Evolutionary conservation across 1,284 basidiomycete genomes (phyloP).

Genomic region (Moesziomyces sp.): DNA sequence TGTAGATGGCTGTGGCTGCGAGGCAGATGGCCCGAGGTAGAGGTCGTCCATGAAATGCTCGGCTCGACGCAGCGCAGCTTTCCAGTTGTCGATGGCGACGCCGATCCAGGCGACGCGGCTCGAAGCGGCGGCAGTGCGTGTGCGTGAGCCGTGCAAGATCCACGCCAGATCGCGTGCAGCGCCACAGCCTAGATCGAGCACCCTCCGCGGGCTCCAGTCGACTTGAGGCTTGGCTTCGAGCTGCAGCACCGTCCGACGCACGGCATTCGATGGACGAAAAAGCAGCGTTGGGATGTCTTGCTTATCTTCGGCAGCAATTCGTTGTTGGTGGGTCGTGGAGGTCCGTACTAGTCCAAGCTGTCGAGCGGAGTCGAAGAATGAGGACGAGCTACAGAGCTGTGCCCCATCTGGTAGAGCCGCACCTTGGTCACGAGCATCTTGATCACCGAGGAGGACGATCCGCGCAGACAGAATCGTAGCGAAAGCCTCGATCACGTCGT

Average conservation of each 20-base stretch:
- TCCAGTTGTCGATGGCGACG: constrained; percentile 46
- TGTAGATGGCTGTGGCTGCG: not conserved
- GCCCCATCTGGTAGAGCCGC: not conserved
- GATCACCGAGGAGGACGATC: constrained; percentile 15
- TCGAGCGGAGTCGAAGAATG: constrained; percentile 13
- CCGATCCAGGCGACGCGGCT: constrained; percentile 20
- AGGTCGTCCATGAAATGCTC: constrained; percentile 34
- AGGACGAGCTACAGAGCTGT: not conserved
- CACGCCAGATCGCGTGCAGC: constrained; percentile 40
- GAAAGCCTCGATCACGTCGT: constrained; percentile 22
- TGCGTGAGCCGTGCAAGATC: constrained; percentile 41
- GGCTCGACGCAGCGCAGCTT: constrained; percentile 30
- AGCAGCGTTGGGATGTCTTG: constrained; percentile 31
- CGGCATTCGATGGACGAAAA: constrained; percentile 35
- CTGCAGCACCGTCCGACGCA: constrained; percentile 10
- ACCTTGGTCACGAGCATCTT: not conserved
- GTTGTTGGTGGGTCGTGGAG: constrained; percentile 8
- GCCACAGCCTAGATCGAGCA: constrained; percentile 42
- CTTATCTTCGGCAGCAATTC: constrained; percentile 1
- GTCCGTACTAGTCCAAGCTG: constrained; percentile 6
- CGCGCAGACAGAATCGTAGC: constrained; percentile 7
- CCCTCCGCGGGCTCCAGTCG: not conserved
- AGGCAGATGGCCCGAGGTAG: constrained; percentile 2
- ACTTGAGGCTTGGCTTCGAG: constrained; percentile 2
- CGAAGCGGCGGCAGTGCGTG: not conserved